Conservation (phyloP, 148 eudicot species). For the Cornus suecica region DNA sequence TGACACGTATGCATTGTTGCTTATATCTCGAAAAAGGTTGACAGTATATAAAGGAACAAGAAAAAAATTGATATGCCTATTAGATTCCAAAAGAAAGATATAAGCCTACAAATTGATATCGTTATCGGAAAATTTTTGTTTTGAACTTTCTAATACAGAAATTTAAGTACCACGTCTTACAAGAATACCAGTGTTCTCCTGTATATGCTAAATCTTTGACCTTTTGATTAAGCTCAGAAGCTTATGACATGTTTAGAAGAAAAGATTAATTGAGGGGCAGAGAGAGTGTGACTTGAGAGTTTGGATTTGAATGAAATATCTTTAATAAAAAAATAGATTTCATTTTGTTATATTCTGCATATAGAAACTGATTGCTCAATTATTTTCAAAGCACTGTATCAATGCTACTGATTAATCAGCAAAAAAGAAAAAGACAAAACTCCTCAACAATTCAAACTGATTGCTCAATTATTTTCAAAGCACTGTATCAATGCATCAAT, state of each 20-base stretch:
- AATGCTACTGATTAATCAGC: slow-evolving; percentile 1
- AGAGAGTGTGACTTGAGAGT: no score
- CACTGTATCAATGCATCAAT: neutral
- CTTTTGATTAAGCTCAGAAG: no score
- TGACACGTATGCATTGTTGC: neutral
- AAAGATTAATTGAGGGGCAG: no score
- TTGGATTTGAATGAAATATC: neutral
- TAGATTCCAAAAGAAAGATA: neutral
- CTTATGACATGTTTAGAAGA: no score
- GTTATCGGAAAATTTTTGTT: no score
- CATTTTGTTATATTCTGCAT: neutral
- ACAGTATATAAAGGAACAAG: no score
- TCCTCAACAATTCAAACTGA: slow-evolving; percentile 11
- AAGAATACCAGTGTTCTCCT: no score
- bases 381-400: slow-evolving; percentile 2
- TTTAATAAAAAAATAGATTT: neutral
- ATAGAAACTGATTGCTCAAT: slow-evolving; percentile 15
- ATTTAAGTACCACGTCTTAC: neutral
- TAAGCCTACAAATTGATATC: no score
- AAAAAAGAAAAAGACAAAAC: neutral
- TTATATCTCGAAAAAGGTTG: neutral
- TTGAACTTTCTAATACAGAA: no score
- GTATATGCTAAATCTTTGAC: no score
- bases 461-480: slow-evolving; percentile 12
- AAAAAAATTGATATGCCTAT: no score